phyloP scores from a whole-genome alignment of 345 rosid species.

The Euphorbia tirucalli region DNA sequence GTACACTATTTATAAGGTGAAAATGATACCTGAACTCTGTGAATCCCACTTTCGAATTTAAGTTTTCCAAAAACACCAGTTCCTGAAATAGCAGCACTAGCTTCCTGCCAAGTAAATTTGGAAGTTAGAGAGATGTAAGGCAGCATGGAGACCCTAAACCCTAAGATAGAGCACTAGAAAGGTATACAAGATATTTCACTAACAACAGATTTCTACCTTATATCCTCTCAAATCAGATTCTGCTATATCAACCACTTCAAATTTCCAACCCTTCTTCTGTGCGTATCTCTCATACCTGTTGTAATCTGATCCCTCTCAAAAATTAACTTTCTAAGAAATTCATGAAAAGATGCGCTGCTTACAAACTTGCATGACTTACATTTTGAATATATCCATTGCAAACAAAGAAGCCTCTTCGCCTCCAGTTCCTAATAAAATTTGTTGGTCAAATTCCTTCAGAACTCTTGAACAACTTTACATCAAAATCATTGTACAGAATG shows the following conservation, averaged over 20 bases:
- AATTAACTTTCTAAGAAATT: conserved; percentile 2
- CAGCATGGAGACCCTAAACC: conserved; percentile 7
- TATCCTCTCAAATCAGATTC: conserved; percentile 91
- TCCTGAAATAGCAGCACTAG: conserved; percentile 87
- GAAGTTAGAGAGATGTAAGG: conserved; percentile 19
- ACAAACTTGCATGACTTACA: conserved; percentile 46
- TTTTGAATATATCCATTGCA: conserved; percentile 85
- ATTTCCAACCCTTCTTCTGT: conserved; percentile 83
- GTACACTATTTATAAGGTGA: neutral
- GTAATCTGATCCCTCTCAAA: conserved; percentile 14
- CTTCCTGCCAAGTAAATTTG: conserved; percentile 59
- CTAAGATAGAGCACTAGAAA: neutral
- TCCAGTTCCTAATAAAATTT: conserved; percentile 60
- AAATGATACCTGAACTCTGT: conserved; percentile 81
- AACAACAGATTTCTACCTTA: conserved; percentile 45
- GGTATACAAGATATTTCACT: neutral
- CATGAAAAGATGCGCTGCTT: neutral
- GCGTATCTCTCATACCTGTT: conserved; percentile 92
- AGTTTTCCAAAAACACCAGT: conserved; percentile 79
- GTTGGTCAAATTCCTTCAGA: conserved; percentile 8
- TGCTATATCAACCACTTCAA: conserved; percentile 70
- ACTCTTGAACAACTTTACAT: neutral
- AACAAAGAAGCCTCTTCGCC: conserved; percentile 98
- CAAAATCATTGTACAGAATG: conserved; percentile 10
- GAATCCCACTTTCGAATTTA: conserved; percentile 98